Evolutionary conservation across 176 grass and related monocot species (phyloP).

Genomic region (Oryza rufipogon): DNA sequence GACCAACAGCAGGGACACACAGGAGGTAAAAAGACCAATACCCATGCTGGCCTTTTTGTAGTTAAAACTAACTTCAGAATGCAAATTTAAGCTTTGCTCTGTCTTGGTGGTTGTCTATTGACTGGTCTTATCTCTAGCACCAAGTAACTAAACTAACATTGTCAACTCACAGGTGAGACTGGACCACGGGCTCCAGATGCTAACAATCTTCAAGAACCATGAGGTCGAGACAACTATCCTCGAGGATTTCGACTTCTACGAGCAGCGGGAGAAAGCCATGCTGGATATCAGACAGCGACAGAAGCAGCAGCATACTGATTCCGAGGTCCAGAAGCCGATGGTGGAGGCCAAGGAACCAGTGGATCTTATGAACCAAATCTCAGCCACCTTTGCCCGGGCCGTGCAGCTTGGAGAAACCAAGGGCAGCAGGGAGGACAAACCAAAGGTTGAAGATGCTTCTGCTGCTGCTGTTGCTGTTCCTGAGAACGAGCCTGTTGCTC

Average conservation of each 20-base stretch:
- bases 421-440: not conserved
- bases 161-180: constrained; percentile 60
- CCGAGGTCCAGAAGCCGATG: constrained; percentile 9
- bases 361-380: constrained; percentile 39
- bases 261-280: constrained; percentile 72
- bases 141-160: constrained; percentile 2
- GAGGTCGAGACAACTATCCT: constrained; percentile 55
- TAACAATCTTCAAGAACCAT: constrained; percentile 75
- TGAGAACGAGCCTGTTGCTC: not conserved
- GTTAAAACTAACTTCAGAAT: too few relatives aligned
- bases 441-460: constrained; percentile 27
- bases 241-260: constrained; percentile 79
- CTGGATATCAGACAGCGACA: constrained; percentile 51
- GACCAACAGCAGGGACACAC: constrained; percentile 69
- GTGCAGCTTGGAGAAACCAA: constrained; percentile 44
- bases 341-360: not conserved
- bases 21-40: constrained; percentile 47
- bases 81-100: not conserved
- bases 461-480: not conserved
- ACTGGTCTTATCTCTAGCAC: not conserved
- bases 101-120: not conserved
- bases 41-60: too few relatives aligned
- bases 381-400: constrained; percentile 42
- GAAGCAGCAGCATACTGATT: constrained; percentile 34
- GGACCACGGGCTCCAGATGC: constrained; percentile 73